Conservation (phyloP, 1,284 basidiomycete species). For the Cryptococcus depauperatus region DNA sequence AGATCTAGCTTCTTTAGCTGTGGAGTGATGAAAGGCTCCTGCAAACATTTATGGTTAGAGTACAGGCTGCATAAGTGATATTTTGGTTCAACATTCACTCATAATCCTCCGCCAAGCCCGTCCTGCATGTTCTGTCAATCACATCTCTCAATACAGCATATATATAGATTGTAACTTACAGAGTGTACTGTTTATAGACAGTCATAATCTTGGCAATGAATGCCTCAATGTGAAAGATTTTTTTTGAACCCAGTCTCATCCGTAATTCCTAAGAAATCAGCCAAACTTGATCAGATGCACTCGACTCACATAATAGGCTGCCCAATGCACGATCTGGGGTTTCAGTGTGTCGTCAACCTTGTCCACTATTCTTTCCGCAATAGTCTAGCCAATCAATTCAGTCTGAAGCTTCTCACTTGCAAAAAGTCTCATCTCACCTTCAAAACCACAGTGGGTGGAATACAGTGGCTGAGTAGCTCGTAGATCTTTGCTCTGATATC, state of each 20-base stretch:
- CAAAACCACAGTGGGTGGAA: conserved; percentile 84
- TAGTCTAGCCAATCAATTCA: conserved; percentile 53
- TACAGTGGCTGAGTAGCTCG: conserved; percentile 92
- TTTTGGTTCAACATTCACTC: conserved; percentile 6
- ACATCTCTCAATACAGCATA: not conserved
- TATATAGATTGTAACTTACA: conserved; percentile 18
- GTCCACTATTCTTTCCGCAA: conserved; percentile 76
- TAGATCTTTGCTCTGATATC: conserved; percentile 89
- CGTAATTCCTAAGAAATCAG: conserved; percentile 62
- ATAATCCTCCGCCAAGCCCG: conserved; percentile 20
- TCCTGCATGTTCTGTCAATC: conserved; percentile 14
- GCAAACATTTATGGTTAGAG: not conserved
- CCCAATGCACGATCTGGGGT: conserved; percentile 90
- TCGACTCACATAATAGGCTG: conserved; percentile 77
- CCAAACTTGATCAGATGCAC: not conserved
- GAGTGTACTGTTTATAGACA: conserved; percentile 33
- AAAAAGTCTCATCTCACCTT: conserved; percentile 53
- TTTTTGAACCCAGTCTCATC: conserved; percentile 83
- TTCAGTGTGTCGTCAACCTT: conserved; percentile 81
- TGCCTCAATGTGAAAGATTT: conserved; percentile 91
- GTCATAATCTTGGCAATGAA: conserved; percentile 49
- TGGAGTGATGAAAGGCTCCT: conserved; percentile 2
- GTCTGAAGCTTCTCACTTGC: not conserved
- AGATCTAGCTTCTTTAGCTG: conserved; percentile 52
- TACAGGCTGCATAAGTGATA: conserved; percentile 1